Conservation (phyloP, 2,329 filamentous ascomycete species). For the Fusarium clavum region DNA sequence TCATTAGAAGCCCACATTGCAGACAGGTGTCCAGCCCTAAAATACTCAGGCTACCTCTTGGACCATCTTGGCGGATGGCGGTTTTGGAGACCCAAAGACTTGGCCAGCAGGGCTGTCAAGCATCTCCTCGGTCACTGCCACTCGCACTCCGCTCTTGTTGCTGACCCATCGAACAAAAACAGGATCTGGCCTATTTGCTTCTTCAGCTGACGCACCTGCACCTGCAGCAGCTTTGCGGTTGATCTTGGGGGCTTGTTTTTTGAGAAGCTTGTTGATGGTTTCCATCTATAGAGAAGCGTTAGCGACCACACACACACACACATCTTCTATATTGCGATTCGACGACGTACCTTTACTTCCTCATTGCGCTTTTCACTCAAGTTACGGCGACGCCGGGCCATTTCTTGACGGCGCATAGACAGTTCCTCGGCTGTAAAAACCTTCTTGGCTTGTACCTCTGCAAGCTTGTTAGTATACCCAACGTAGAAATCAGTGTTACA, state of each 20-base stretch:
- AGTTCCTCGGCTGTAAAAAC: conserved; percentile 70
- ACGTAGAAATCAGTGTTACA: neutral
- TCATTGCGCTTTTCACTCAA: conserved; percentile 74
- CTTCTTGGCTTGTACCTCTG: conserved; percentile 74
- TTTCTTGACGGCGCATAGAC: conserved; percentile 71
- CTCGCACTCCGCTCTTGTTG: conserved; percentile 69
- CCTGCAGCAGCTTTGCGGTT: conserved; percentile 62
- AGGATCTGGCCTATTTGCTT: conserved; percentile 64
- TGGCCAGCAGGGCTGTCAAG: conserved; percentile 70
- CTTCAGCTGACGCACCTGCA: conserved; percentile 57
- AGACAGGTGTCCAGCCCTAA: neutral
- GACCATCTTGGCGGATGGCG: conserved; percentile 62
- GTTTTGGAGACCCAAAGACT: conserved; percentile 61
- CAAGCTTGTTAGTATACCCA: conserved; percentile 19
- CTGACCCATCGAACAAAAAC: conserved; percentile 78
- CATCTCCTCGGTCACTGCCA: conserved; percentile 77
- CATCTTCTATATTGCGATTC: conserved; percentile 3
- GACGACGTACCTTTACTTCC: conserved; percentile 67
- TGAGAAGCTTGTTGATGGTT: conserved; percentile 90
- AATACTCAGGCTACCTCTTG: conserved; percentile 61
- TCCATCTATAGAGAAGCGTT: conserved; percentile 71
- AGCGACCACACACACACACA: neutral
- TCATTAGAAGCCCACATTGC: neutral
- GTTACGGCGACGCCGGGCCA: conserved; percentile 70
- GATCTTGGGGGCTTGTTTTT: conserved; percentile 84